Evolutionary conservation across 306 rosid species (phyloP), one percentile per base, ranked within the genome.

Genomic region (Pterocarpus santalinus): DNA sequence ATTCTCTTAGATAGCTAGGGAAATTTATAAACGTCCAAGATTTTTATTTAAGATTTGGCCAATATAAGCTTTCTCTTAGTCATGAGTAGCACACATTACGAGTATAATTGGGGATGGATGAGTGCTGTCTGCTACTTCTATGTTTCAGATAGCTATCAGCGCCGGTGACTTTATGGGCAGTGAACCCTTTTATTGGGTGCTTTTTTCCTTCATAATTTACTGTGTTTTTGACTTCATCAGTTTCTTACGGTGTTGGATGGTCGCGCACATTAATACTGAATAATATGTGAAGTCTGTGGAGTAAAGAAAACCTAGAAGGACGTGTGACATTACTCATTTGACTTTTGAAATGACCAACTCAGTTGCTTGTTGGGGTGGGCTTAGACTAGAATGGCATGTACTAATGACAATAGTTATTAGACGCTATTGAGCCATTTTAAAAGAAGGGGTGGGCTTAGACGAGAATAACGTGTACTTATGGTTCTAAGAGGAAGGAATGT

Each of bases 61-160:
- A 60, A 11, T 64, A 64, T 64, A 6, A 34, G 34, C 52, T 10
- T 15, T 33, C 22, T 63, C 28, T 22, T 22, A 7, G 30, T 76
- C 8, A 33, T 4, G 22, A 49, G 55, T 76, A 41, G 38, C 12
- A 38, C 11, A 8, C 14, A 28, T 77, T 65, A 16, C 44, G 2
- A 51, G 33, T 38, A 16, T 38, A 52, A 53, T 39, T 41, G 17
- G 39, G 46, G 36, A 5, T 14, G 33, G 16, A 55, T 55, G n/a
- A 78, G 7, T 67, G 57, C 22, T 56, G n/a, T 65, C 65, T 22
- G 65, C 32, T 60, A 63, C 66, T 77, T 77, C 58, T 30, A 7
- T 57, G 76, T 43, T 14, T 58, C 58, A 9, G 61, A 46, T 28
- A 17, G 39, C 44, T 28, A 56, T 51, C 52, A 65, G n/a, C 22